Evolutionary conservation across 106 monocot genomes (phyloP), one percentile per base, ranked within the genome.

Genomic region (Ottelia alismoides): DNA sequence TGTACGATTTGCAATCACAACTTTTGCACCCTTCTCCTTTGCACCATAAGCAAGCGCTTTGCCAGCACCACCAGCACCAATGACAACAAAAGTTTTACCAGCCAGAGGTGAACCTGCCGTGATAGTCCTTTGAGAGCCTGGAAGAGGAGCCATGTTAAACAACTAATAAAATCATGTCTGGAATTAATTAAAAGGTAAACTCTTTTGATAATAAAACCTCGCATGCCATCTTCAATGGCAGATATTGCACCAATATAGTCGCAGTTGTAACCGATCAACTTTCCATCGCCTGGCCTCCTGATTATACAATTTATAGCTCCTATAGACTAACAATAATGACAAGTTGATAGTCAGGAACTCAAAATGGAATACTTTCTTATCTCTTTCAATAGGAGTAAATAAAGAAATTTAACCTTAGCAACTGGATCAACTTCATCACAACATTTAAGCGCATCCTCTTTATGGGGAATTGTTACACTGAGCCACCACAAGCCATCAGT

Each of bases 61-160:
- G 43, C 96, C 96, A 75, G 96, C 89, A 66, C 96, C 96, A 57
- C 96, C 96, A 75, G 96, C 96, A 67, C 96, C 96, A 62, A 98
- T 76, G 40, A 98, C 77, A 52, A 98, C 89, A 82, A 98, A 76
- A 18, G 72, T 30, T 62, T 63, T 98, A 53, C 79, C 82, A 64
- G 70, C 77, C 51, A 98, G 62, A 51, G 94, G 88, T 24, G 94
- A 96, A 71, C 50, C 61, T 65, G n/a, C 30, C 47, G 58, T 56
- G 72, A 59, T 64, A 45, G 80, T 84, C 21, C 22, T 56, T 31
- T 47, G 43, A 57, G 59, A 70, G 63, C 76, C 81, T 94, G 65
- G 40, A 6, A 43, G 6, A 43, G 16, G 40, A 16, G 40, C 40
- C 6, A 7, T 43, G 40, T 7, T 43, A 43, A 43, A 43, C 40